These are phyloP conservation scores for Paramecium octaurelia DNA, from an alignment of 73 alveolate genomes.

Conservation along the genomic window DNA sequence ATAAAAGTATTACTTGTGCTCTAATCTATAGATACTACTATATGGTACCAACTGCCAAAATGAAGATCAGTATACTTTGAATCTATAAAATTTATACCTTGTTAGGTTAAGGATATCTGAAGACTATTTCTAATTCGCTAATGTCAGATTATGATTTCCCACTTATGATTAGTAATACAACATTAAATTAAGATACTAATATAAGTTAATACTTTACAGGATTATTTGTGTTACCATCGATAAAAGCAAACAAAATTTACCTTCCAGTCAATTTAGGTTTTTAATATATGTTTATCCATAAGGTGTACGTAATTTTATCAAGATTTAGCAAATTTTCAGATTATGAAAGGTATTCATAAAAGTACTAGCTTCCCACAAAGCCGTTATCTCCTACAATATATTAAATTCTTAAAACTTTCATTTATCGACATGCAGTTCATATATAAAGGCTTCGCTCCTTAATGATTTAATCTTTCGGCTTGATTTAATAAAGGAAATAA, in stretches of 20 bases:
- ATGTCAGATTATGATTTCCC: neutral
- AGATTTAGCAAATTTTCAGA: neutral
- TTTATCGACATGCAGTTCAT: neutral
- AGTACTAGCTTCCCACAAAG: neutral
- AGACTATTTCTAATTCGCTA: neutral
- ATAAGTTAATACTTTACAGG: neutral
- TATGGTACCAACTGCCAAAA: neutral
- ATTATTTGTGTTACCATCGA: neutral
- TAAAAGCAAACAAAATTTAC: neutral
- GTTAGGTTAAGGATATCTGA: neutral
- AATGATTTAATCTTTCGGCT: neutral
- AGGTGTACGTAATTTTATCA: neutral
- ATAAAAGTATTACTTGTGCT: neutral
- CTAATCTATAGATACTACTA: neutral
- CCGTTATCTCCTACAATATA: neutral
- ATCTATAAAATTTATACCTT: neutral
- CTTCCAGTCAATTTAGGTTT: neutral
- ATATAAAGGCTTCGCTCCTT: neutral
- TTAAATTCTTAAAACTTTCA: neutral
- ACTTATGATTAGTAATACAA: neutral
- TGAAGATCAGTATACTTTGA: neutral
- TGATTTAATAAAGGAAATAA: neutral
- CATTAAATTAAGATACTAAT: neutral
- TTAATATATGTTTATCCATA: neutral
- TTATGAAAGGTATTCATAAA: neutral